Evolutionary conservation across 805 yeast species (phyloP).

Genomic region (Cyberlindnera euphorbiae): DNA sequence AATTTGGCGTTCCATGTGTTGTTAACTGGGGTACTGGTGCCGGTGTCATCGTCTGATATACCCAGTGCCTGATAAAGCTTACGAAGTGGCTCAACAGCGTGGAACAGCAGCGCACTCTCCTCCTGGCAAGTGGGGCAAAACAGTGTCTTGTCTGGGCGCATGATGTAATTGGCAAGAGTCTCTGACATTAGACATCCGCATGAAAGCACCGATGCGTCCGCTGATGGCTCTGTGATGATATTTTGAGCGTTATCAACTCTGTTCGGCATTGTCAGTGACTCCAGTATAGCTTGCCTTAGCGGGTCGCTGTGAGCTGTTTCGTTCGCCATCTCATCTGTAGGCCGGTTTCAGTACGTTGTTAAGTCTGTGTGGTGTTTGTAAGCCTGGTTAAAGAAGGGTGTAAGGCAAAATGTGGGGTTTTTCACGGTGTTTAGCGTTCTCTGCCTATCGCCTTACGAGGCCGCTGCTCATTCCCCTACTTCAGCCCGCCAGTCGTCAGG

Average conservation of each 20-base stretch:
- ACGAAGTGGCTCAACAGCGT: slow-evolving; percentile 15
- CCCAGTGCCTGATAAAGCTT: slow-evolving; percentile 11
- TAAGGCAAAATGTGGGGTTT: no score
- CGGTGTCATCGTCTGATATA: slow-evolving; percentile 1
- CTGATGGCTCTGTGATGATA: slow-evolving; percentile 9
- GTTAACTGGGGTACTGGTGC: background rate
- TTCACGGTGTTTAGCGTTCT: no score
- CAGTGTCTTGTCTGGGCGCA: slow-evolving; percentile 11
- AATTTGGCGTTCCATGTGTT: background rate
- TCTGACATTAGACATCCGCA: slow-evolving; percentile 41
- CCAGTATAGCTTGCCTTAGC: slow-evolving; percentile 9
- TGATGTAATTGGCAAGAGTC: slow-evolving; percentile 22
- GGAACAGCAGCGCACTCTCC: slow-evolving; percentile 2
- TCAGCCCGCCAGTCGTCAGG: no score
- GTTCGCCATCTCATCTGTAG: slow-evolving; percentile 1
- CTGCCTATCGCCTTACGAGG: no score
- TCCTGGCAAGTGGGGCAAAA: slow-evolving; percentile 20
- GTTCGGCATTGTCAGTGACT: slow-evolving; percentile 13
- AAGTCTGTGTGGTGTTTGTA: no score
- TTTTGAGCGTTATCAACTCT: slow-evolving; percentile 6
- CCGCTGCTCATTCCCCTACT: no score
- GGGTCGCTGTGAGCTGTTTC: slow-evolving; percentile 3
- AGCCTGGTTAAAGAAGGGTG: no score
- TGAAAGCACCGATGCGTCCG: slow-evolving; percentile 28
- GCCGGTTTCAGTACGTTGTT: background rate